These are phyloP conservation scores for Neltuma alba DNA, from an alignment of 306 rosid genomes.

Conservation along the genomic window DNA sequence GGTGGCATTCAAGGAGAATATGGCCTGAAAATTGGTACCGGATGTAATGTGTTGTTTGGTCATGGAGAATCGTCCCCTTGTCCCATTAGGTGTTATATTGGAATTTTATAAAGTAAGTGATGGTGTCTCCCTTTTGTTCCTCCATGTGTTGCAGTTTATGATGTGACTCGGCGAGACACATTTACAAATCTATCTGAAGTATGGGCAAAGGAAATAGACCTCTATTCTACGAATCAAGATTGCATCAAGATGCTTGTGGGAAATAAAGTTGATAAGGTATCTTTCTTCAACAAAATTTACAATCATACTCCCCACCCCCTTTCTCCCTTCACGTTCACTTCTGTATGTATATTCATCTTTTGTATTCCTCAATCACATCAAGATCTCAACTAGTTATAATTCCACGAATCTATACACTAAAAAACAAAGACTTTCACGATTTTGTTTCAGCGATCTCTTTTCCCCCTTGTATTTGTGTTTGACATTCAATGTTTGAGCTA, in stretches of 20 bases:
- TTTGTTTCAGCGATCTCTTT: background rate
- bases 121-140: constrained; percentile 31
- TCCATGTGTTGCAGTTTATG: constrained; percentile 66
- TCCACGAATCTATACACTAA: background rate
- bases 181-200: constrained; percentile 89
- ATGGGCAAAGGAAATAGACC: constrained; percentile 97
- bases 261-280: constrained; percentile 97
- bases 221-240: constrained; percentile 94
- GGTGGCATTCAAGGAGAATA: constrained; percentile 7
- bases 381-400: background rate
- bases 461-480: background rate
- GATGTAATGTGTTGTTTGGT: constrained; percentile 24
- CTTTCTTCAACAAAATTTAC: constrained; percentile 19
- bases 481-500: constrained; percentile 28
- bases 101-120: constrained; percentile 23
- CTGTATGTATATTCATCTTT: background rate
- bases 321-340: constrained; percentile 5
- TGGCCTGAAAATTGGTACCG: constrained; percentile 6
- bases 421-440: background rate
- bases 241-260: constrained; percentile 99
- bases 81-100: constrained; percentile 6
- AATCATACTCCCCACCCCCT: background rate
- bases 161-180: constrained; percentile 90
- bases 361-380: constrained; percentile 5
- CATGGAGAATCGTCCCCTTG: constrained; percentile 26